Base-by-base conservation (phyloP, 2,329 filamentous ascomycete species). In the Blastomyces parvus region DNA sequence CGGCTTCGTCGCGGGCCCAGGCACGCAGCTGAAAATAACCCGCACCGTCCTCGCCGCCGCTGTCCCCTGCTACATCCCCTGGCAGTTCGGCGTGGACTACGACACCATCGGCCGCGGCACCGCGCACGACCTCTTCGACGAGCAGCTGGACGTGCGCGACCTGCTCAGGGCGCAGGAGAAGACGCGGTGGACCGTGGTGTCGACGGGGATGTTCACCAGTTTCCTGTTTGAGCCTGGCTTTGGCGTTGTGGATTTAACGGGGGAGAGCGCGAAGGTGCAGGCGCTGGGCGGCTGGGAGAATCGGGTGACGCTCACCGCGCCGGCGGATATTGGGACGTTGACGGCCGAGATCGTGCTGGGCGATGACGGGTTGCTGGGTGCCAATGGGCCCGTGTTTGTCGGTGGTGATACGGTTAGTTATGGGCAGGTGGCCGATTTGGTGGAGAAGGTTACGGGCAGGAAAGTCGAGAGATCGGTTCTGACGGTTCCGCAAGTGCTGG, bases 81-180 rank as follows among this genome's bases (percentile, higher is more conserved):
- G 88, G 88, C 87, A 90, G 72, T 90, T 86, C 71, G 88, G 88
- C 0, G 83, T 89, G 30, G 85, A 90, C 70, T 90, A 90, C 73
- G 86, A 90, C 63, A 71, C 77, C 36, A 83, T 89, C 19, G 85
- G 86, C 0, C 72, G 76, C 0, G 82, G 82, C 0, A 84, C 82
- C 33, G 77, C 82, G 53, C 86, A 88, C 72, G 82, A 85, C 42
- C 70, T 90, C 17, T 90, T 89, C 67, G 86, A 86, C 64, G 87
- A 88, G 77, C 86, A 89, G 74, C 76, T 86, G 0, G 79, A 80
- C 61, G 86, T 88, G 33, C 73, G 86, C 14, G 73, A 74, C 25
- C 62, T 83, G 25, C 74, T 89, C 7, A 73, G 83, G 0, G 72
- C 66, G 0, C 82, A 86, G 69, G 62, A 66, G 0, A 59, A 38